Evolutionary conservation across 2,329 filamentous ascomycete species (phyloP).

Genomic region (Pseudogymnoascus sp.): DNA sequence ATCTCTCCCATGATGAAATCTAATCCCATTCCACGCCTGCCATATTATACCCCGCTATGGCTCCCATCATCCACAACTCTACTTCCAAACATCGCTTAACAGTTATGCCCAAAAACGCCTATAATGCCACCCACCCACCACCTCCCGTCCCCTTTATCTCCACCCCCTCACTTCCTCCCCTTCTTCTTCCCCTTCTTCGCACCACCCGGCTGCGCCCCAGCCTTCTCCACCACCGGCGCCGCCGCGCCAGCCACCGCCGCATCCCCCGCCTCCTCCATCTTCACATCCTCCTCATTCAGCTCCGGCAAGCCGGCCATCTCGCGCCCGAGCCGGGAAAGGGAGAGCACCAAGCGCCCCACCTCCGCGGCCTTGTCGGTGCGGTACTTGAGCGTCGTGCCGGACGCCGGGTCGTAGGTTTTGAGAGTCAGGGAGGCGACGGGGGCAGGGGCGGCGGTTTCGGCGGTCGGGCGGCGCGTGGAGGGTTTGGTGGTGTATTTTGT

Average conservation of each 20-base stretch:
- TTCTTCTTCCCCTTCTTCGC: constrained; percentile 62
- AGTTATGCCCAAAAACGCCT: constrained; percentile 6
- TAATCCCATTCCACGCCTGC: not conserved
- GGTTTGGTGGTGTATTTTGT: constrained; percentile 76
- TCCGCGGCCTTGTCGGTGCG: constrained; percentile 84
- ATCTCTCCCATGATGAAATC: not conserved
- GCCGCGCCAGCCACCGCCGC: constrained; percentile 25
- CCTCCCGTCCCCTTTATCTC: not conserved
- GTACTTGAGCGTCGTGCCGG: constrained; percentile 82
- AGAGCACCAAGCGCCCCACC: constrained; percentile 69
- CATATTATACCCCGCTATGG: not conserved
- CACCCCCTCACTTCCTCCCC: constrained; percentile 50
- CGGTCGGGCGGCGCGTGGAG: constrained; percentile 20
- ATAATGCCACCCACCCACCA: not conserved
- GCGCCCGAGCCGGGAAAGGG: constrained; percentile 67
- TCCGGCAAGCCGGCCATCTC: constrained; percentile 51
- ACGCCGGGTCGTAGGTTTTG: constrained; percentile 80
- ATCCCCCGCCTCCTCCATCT: constrained; percentile 32
- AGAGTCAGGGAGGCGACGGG: constrained; percentile 65
- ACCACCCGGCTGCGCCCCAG: constrained; percentile 31
- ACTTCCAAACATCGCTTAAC: not conserved
- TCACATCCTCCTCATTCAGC: constrained; percentile 29
- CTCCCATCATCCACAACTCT: not conserved
- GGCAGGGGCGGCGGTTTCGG: constrained; percentile 29
- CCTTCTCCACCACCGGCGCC: constrained; percentile 29